Evolutionary conservation across 2,329 filamentous ascomycete genomes (phyloP), one percentile per base, ranked within the genome.

Genomic region (Microsporum canis): DNA sequence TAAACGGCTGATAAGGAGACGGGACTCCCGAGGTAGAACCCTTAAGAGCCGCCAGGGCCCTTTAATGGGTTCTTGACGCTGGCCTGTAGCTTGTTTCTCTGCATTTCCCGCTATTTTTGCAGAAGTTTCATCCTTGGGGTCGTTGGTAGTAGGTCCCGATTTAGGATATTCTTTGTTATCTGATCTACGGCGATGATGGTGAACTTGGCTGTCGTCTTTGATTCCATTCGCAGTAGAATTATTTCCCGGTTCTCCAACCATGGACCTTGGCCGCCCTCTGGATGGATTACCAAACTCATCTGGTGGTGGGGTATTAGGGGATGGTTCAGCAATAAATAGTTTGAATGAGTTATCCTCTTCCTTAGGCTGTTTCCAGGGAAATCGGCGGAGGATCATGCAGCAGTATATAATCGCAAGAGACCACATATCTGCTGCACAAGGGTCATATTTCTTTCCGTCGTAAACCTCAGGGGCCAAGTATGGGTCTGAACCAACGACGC

Each of bases 381-480:
- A 99, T 39, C 94, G 81, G 27, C 94, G 84, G 47, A 99, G 79
- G 3, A 90, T 94, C 94, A 99, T 99, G 78, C 94, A 99, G 75
- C 94, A 97, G 76, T 92, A 99, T 60, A 99, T 97, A 68, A 99
- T 99, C 17, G 92, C 94, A 63, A 99, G 80, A 8, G 94, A 99
- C 94, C 94, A 99, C 63, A 99, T 91, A 75, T 99, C 94, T 0
- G 92, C 89, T 5, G 91, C 89, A 64, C 91, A 88, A 0, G 94
- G 91, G 69, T 99, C 91, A 72, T 99, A 99, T 71, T 91, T 91
- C 66, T 88, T 85, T 64, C 91, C 84, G 66, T 96, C 91, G 70
- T 97, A 97, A 0, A 99, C 94, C 74, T 99, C 94, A 0, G 94
- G 94, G 0, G 94, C 94, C 49, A 99, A 82, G 72, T 99, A 99